Evolutionary conservation across 352 stramenopile species (phyloP), one percentile per base, ranked within the genome.

Genomic region (Phytophthora litchii): DNA sequence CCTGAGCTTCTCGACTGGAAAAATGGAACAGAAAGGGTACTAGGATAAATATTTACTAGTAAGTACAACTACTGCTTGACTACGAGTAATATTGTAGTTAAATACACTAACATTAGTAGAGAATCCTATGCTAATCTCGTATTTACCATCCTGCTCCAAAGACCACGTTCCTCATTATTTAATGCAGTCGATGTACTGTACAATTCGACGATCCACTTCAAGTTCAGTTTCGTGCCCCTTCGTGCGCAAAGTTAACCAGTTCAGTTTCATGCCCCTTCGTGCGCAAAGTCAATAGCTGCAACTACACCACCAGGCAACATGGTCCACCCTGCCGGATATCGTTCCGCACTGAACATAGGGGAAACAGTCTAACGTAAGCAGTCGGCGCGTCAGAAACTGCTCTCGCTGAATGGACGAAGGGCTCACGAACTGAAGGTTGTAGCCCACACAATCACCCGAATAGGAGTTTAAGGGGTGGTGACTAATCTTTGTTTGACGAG

Each of bases 161-260:
- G n/a, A n/a, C n/a, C n/a, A n/a, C n/a, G n/a, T n/a, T 34, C 29
- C 10, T 34, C 23, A 12, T 25, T 49, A 3, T 41, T 1, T 11
- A 29, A 40, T 12, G 34, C 19, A 37, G 13, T 31, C 7, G 19
- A 44, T 29, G 46, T 51, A 51, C 25, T 42, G 35, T 42, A 73
- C 52, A 29, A 74, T 58, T 58, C 49, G 56, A 74, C 60, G 60
- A 60, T 27, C 11, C 32, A 50, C 61, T 68, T 72, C 67, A 71
- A 69, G 61, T 75, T 72, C 67, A 69, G 67, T 72, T 69, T 61
- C 40, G 43, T 72, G 62, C 32, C 61, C 43, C 47, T 74, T 74
- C 51, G 36, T 25, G 51, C 38, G 45, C 61, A 27, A 27, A 3
- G 23, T 27, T 27, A 27, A 27, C 67, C 68, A 65, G 61, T 75